phyloP scores from a whole-genome alignment of 805 yeast species.

The Barnettozyma pratensis region DNA sequence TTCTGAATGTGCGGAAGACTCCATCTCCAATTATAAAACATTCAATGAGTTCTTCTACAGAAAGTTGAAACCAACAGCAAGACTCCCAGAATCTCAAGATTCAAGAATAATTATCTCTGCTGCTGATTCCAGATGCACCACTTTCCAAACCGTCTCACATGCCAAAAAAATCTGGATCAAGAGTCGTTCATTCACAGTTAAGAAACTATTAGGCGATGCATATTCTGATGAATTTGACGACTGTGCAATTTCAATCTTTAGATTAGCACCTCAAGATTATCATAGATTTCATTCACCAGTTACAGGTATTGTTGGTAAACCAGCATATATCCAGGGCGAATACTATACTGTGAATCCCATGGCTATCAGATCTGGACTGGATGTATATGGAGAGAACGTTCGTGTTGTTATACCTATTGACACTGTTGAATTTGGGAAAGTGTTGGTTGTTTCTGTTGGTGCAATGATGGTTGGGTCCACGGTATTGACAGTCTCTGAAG shows the following conservation, averaged over 20 bases:
- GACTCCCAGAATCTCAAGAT: conserved; percentile 53
- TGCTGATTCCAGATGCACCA: conserved; percentile 84
- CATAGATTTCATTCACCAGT: conserved; percentile 92
- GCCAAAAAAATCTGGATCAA: conserved; percentile 88
- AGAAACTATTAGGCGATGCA: conserved; percentile 47
- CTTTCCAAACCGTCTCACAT: conserved; percentile 48
- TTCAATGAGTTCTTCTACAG: conserved; percentile 91
- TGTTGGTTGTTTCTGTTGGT: conserved; percentile 79
- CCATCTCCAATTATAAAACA: conserved; percentile 48
- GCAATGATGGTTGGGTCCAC: conserved; percentile 99
- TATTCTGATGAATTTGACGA: conserved; percentile 39
- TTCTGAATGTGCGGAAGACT: conserved; percentile 47
- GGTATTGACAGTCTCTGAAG: conserved; percentile 59
- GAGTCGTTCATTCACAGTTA: conserved; percentile 68
- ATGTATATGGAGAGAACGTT: conserved; percentile 90
- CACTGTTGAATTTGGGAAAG: conserved; percentile 70
- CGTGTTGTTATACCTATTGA: conserved; percentile 74
- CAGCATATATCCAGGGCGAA: conserved; percentile 74
- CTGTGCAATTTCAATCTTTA: conserved; percentile 63
- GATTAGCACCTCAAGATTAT: conserved; percentile 96
- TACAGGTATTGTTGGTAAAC: conserved; percentile 62
- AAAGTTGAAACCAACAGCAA: conserved; percentile 60
- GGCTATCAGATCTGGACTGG: conserved; percentile 86
- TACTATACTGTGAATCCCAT: conserved; percentile 96
- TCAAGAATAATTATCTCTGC: conserved; percentile 32